A percentile compares a stretch with the other conserved stretches of the same genome.
These are phyloP conservation scores for Xylaria grammica DNA, from an alignment of 495 filamentous ascomycete species.

Conservation along the genomic window DNA sequence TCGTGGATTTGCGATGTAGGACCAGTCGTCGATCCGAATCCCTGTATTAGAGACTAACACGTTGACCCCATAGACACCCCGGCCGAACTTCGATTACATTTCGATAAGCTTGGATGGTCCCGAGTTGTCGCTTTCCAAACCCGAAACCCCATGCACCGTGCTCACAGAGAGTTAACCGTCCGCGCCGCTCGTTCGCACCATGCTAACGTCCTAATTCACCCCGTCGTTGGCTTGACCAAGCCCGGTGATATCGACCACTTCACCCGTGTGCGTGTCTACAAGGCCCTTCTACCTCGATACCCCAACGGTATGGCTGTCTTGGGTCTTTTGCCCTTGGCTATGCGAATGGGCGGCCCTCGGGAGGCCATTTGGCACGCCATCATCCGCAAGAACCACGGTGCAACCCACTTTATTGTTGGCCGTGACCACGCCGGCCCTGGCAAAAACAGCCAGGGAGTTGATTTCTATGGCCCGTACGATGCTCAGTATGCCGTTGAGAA, in stretches of 20 bases:
- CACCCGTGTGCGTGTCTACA: constrained; percentile 97
- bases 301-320: constrained; percentile 99
- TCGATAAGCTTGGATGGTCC: constrained; percentile 98
- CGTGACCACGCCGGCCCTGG: constrained; percentile 97
- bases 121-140: constrained; percentile 99
- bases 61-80: constrained; percentile 71
- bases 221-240: constrained; percentile 97
- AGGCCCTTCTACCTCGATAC: constrained; percentile 94
- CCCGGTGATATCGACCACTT: constrained; percentile 99
- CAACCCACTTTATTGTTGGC: constrained; percentile 98
- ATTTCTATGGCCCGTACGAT: constrained; percentile 98
- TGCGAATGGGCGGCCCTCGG: constrained; percentile 98
- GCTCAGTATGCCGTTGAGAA: constrained; percentile 98
- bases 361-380: constrained; percentile 99
- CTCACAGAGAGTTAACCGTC: constrained; percentile 95
- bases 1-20: constrained; percentile 92
- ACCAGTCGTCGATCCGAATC: constrained; percentile 15
- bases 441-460: constrained; percentile 92
- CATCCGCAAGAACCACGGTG: constrained; percentile 99
- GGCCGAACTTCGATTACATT: constrained; percentile 92
- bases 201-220: constrained; percentile 98
- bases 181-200: constrained; percentile 93
- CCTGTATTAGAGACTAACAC: constrained; percentile 20
- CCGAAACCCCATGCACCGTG: constrained; percentile 97
- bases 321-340: constrained; percentile 91